These are phyloP conservation scores for Skeletonema costatum DNA, from an alignment of 108 stramenopile genomes.

Conservation along the genomic window DNA sequence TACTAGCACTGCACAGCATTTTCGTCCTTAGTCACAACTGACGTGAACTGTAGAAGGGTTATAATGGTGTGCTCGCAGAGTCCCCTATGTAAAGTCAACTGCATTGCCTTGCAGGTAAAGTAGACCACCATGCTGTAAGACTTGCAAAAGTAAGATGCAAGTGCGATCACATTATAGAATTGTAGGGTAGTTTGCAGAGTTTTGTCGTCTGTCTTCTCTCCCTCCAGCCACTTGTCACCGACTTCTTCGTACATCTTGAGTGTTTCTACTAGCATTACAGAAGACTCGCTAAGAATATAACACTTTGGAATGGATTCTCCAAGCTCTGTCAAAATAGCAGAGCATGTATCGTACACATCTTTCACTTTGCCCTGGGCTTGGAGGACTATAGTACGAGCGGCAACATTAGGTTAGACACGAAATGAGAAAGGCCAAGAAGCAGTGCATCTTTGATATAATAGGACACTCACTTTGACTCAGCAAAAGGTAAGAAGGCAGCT, in stretches of 20 bases:
- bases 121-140: neutral
- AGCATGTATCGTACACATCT: neutral
- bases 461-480: neutral
- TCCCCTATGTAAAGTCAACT: neutral
- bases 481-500: constrained; percentile 21
- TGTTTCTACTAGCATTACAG: neutral
- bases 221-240: neutral
- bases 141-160: neutral
- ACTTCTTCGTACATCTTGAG: neutral
- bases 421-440: neutral
- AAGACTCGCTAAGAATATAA: neutral
- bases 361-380: neutral
- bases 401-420: no score
- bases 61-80: neutral
- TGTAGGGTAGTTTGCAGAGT: neutral
- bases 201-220: neutral
- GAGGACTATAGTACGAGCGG: neutral
- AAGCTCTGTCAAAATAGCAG: neutral
- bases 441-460: neutral
- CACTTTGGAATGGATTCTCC: neutral
- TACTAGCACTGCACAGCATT: neutral
- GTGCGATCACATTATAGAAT: neutral
- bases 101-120: neutral
- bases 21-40: neutral
- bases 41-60: neutral